A percentile compares a stretch with the other conserved stretches of the same genome.
These are phyloP conservation scores for Fraxinus excelsior DNA, from an alignment of 257 asterid species.

Conservation along the genomic window DNA sequence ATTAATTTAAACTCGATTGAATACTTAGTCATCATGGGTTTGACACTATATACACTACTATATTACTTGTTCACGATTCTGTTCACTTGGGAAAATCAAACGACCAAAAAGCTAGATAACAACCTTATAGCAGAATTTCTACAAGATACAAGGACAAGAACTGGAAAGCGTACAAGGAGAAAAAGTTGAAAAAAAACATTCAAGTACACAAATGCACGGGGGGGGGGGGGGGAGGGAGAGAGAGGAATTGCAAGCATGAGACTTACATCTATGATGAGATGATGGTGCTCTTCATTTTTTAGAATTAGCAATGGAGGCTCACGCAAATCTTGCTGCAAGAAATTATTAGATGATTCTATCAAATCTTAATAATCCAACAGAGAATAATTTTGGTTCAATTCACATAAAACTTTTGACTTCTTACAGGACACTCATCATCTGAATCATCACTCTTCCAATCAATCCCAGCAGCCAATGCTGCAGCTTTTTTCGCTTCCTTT, in stretches of 20 bases:
- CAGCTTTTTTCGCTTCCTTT: constrained; percentile 69
- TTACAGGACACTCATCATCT: constrained; percentile 71
- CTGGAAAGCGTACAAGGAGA: background rate
- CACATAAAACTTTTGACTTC: constrained; percentile 22
- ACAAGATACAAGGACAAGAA: background rate
- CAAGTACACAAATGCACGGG: constrained; percentile 1
- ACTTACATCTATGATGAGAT: constrained; percentile 72
- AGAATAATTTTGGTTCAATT: constrained; percentile 15
- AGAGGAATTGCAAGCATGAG: constrained; percentile 3
- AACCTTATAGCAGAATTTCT: background rate
- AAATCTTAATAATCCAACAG: constrained; percentile 6
- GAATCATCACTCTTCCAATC: constrained; percentile 85
- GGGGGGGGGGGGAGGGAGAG: constrained; percentile 2
- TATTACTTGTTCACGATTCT: too few relatives aligned
- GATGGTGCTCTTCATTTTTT: constrained; percentile 61
- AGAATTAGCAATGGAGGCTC: constrained; percentile 77
- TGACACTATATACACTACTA: too few relatives aligned
- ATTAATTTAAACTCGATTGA: too few relatives aligned
- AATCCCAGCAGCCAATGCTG: constrained; percentile 79
- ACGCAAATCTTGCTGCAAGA: constrained; percentile 44
- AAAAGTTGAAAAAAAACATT: background rate
- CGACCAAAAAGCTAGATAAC: background rate
- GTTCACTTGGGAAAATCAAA: too few relatives aligned
- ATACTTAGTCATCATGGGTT: too few relatives aligned
- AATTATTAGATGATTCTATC: constrained; percentile 10